These are phyloP conservation scores for Porpolomopsis calyptriformis DNA, from an alignment of 768 basidiomycete species.

Conservation along the genomic window DNA sequence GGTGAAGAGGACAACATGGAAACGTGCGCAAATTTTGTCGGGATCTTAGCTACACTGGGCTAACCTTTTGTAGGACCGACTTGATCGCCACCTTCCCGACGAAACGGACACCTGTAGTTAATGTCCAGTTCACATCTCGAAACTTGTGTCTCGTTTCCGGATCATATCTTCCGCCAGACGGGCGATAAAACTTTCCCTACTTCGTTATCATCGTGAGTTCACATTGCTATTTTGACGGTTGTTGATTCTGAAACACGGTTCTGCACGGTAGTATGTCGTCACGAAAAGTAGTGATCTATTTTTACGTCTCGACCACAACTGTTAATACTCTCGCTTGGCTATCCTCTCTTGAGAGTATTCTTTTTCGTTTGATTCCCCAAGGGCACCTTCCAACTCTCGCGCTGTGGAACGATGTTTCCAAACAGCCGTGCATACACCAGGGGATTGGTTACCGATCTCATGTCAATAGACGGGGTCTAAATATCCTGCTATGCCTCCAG, in stretches of 20 bases:
- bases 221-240: neutral
- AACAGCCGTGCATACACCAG: no score
- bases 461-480: no score
- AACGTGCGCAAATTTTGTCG: constrained; percentile 43
- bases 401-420: no score
- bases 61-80: constrained; percentile 47
- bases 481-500: no score
- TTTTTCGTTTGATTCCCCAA: no score
- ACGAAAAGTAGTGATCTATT: no score
- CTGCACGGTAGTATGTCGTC: neutral
- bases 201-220: neutral
- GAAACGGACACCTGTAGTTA: constrained; percentile 87
- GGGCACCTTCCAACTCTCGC: no score
- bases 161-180: constrained; percentile 51
- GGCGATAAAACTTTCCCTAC: constrained; percentile 24
- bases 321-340: no score
- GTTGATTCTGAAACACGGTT: neutral
- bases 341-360: no score
- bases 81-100: constrained; percentile 87
- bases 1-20: constrained; percentile 52
- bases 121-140: constrained; percentile 89
- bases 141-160: constrained; percentile 91
- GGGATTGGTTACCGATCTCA: no score
- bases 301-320: no score
- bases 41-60: neutral